phyloP scores from a whole-genome alignment of 306 rosid genomes.

The Lathyrus tuberosus region DNA sequence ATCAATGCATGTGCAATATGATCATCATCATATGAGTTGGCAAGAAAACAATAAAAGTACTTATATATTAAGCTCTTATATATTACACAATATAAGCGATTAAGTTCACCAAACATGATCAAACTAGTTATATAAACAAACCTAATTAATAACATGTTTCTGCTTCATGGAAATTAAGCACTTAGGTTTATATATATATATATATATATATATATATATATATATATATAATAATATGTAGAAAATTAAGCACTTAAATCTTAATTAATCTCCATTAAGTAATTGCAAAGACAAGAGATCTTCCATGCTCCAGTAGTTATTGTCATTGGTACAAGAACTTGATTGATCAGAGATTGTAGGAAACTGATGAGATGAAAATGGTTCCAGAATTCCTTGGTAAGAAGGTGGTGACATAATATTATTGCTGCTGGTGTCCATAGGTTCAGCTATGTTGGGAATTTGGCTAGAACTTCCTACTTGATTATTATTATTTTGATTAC shows the following conservation, averaged over 20 bases:
- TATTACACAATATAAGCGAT: constrained; percentile 11
- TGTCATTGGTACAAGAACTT: constrained; percentile 3
- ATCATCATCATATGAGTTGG: not conserved
- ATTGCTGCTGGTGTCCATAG: not conserved
- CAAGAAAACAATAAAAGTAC: too few relatives aligned
- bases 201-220: not conserved
- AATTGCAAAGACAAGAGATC: constrained; percentile 18
- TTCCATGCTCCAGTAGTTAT: constrained; percentile 23
- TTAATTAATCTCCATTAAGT: constrained; percentile 26
- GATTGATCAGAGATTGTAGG: constrained; percentile 19
- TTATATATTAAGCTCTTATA: not conserved
- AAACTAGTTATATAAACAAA: constrained; percentile 12
- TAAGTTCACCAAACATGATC: not conserved
- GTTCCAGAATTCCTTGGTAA: constrained; percentile 19
- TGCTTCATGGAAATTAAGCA: constrained; percentile 21
- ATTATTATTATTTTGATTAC: not conserved
- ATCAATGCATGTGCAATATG: constrained; percentile 9
- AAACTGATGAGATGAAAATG: constrained; percentile 15
- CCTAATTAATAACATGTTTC: not conserved
- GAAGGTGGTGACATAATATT: constrained; percentile 7
- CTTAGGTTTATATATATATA: not conserved
- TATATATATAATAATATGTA: not conserved
- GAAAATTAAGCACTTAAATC: not conserved
- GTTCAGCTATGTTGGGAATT: not conserved
- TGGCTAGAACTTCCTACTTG: constrained; percentile 13